A percentile compares a stretch with the other conserved stretches of the same genome.
These are phyloP conservation scores for Pezicula radicicola DNA, from an alignment of 2,329 filamentous ascomycete species.

Conservation along the genomic window DNA sequence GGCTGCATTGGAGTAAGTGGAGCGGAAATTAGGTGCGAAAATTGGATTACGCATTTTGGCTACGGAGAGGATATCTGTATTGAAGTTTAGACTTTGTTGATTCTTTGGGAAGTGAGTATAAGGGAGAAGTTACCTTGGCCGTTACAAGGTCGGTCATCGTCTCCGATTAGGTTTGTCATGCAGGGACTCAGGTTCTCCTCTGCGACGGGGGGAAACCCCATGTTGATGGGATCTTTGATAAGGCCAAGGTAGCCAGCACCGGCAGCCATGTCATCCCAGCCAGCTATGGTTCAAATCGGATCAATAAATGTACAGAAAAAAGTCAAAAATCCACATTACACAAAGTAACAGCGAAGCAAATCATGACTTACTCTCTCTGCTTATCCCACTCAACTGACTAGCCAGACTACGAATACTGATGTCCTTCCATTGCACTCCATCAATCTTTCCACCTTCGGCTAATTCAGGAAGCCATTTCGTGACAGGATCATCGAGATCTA, in stretches of 20 bases:
- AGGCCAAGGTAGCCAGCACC: not conserved
- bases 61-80: not conserved
- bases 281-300: too few species aligned
- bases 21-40: not conserved
- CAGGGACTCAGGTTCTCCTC: not conserved
- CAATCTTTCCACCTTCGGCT: not conserved
- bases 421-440: not conserved
- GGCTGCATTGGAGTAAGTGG: not conserved
- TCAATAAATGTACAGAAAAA: too few species aligned
- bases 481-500: slow-evolving; percentile 36
- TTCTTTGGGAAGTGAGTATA: too few species aligned
- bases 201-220: not conserved
- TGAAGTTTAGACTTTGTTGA: not conserved
- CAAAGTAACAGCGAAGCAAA: not conserved
- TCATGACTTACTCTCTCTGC: not conserved
- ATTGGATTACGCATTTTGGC: not conserved
- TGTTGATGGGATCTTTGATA: not conserved
- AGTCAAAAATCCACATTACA: not conserved
- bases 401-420: not conserved
- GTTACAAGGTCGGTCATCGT: not conserved
- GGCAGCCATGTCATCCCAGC: too few species aligned
- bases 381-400: not conserved
- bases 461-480: slow-evolving; percentile 38
- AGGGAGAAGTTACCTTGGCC: not conserved
- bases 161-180: not conserved